These are phyloP conservation scores for Sporobolomyces phaffii DNA, from an alignment of 768 basidiomycete genomes.

Conservation along the genomic window DNA sequence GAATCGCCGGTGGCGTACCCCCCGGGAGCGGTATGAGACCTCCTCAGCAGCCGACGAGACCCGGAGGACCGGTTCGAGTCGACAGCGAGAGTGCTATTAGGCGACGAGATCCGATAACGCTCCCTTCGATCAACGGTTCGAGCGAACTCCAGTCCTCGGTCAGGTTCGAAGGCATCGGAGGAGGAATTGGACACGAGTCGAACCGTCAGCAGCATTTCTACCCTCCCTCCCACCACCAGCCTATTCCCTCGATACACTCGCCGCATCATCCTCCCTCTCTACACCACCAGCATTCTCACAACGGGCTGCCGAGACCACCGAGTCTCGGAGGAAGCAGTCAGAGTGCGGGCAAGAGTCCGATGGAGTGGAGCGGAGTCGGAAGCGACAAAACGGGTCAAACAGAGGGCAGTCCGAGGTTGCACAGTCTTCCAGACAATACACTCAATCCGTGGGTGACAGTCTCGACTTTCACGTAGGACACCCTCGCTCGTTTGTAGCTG, in stretches of 20 bases:
- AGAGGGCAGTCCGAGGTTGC: slow-evolving; percentile 72
- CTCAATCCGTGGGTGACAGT: slow-evolving; percentile 59
- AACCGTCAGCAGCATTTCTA: slow-evolving; percentile 6
- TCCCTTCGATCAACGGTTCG: slow-evolving; percentile 10
- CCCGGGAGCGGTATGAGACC: not conserved
- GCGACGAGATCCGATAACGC: slow-evolving; percentile 20
- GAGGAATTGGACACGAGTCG: slow-evolving; percentile 11
- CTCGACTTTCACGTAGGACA: too few species aligned
- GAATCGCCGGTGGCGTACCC: not conserved
- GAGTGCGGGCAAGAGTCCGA: slow-evolving; percentile 20
- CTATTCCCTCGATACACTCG: not conserved
- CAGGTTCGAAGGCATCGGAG: slow-evolving; percentile 23
- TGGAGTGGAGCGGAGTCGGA: slow-evolving; percentile 36
- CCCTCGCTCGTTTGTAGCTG: too few species aligned
- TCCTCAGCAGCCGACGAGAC: not conserved
- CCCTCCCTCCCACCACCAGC: slow-evolving; percentile 6
- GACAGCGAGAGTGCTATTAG: slow-evolving; percentile 26
- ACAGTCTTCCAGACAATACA: slow-evolving; percentile 83
- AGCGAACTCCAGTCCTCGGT: slow-evolving; percentile 4
- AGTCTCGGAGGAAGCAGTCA: slow-evolving; percentile 7
- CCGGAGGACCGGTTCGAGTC: not conserved
- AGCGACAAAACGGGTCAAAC: slow-evolving; percentile 38
- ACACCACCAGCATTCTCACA: slow-evolving; percentile 9
- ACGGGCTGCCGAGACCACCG: not conserved
- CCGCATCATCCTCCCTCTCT: not conserved